These are phyloP conservation scores for Terana coerulea DNA, from an alignment of 768 basidiomycete species.

Conservation along the genomic window DNA sequence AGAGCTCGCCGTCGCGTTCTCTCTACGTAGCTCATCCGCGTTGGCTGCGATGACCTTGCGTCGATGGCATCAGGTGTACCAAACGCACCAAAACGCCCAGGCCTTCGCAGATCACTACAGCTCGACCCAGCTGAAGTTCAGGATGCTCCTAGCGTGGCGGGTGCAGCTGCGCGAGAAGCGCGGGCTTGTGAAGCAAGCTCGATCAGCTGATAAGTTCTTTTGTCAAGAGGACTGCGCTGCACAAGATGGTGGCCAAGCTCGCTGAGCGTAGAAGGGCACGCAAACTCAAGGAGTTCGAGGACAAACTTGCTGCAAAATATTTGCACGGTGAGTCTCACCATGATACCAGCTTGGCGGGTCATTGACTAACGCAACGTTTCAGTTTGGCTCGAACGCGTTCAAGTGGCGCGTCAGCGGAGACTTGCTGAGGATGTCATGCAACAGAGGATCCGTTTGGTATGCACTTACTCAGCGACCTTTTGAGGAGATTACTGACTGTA, in stretches of 20 bases:
- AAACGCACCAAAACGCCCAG: constrained; percentile 42
- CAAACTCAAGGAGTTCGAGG: constrained; percentile 42
- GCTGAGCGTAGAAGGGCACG: constrained; percentile 41
- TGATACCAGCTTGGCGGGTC: neutral
- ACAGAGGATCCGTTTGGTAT: constrained; percentile 38
- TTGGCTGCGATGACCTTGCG: constrained; percentile 33
- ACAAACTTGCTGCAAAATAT: constrained; percentile 30
- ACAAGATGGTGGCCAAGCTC: constrained; percentile 43
- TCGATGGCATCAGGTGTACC: constrained; percentile 43
- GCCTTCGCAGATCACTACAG: constrained; percentile 50
- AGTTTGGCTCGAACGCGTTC: constrained; percentile 48
- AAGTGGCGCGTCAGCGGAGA: constrained; percentile 35
- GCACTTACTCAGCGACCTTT: constrained; percentile 9
- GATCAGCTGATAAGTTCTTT: constrained; percentile 50
- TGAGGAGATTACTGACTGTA: neutral
- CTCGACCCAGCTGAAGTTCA: constrained; percentile 35
- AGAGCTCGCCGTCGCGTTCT: constrained; percentile 53
- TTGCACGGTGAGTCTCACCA: constrained; percentile 30
- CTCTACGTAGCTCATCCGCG: constrained; percentile 40
- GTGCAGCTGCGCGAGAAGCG: constrained; percentile 45
- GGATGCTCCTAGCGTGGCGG: constrained; percentile 52
- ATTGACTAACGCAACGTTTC: neutral
- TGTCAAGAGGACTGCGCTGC: constrained; percentile 43
- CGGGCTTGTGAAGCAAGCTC: constrained; percentile 51
- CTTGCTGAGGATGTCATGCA: constrained; percentile 42